Base-by-base conservation (phyloP, 1,139 yeast genomes). In the Suhomyces terraborum region DNA sequence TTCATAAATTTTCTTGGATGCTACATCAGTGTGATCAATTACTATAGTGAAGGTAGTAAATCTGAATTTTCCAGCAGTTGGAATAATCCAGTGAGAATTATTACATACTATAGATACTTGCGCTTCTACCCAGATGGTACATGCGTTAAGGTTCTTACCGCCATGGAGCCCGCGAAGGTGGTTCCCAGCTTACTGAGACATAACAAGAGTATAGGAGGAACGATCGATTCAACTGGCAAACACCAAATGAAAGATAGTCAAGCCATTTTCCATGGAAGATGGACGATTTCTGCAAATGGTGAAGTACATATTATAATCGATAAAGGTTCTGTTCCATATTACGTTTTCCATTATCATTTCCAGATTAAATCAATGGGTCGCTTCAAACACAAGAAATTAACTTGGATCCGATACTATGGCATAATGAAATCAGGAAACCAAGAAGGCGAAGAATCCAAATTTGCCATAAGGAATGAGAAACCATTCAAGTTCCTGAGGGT, bases 61-160 rank as follows among this genome's bases (percentile, higher is more conserved):
- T 76, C 75, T 7, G 87, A 80, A 52, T 77, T 81, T 38, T 77
- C 85, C 4, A 75, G 72, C 29, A 75, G 87, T n/a, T 81, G 94
- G 85, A 64, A 75, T 31, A 79, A 80, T 45, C 96, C 97, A 0
- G 78, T 87, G 14, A 79, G 87, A 53, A 80, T 89, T 58, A 86
- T 91, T 36, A 88, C 96, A 0, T 93, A 91, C 58, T 93, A 88
- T 60, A 69, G 98, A 46, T 93, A 88, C 59, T 62, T 85, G 27
- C 69, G 97, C 43, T 89, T 93, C 56, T 87, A 76, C 55, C 83
- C 84, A 0, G 86, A 87, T 54, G 98, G 98, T 0, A 69, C 76
- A 0, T 85, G 88, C 45, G 61, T 84, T 28, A 79, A 84, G 55
- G 73, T 84, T 17, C 69, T 86, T 14, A 76, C 93, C 0, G 75